Percentiles rank a stretch among this genome's conserved stretches.
Evolutionary conservation across 345 rosid species (phyloP).

Genomic region (Kandelia obovata): DNA sequence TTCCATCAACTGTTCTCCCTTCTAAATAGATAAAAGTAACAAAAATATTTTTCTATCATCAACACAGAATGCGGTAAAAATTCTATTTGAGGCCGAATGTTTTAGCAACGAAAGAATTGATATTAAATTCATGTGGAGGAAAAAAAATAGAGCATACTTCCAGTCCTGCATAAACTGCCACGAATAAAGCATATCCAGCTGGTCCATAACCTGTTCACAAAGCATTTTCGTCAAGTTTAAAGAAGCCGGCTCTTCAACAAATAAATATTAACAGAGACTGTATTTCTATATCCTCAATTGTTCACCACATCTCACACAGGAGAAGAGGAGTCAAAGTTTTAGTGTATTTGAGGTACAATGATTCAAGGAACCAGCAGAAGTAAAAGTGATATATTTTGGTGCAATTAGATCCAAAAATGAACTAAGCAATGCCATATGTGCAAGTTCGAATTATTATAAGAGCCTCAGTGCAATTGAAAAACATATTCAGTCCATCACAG

Average conservation of each 20-base stretch:
- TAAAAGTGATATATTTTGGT: neutral
- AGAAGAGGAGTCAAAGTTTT: neutral
- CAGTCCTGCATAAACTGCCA: slow-evolving; percentile 88
- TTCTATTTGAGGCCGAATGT: neutral
- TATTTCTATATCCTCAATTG: neutral
- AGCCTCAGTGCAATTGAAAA: too few species aligned
- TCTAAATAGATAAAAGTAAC: neutral
- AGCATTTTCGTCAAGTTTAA: slow-evolving; percentile 5
- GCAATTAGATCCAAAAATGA: neutral
- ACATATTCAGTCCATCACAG: too few species aligned
- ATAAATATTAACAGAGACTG: neutral
- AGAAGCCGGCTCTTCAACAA: neutral
- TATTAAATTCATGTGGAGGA: neutral
- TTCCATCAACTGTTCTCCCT: neutral
- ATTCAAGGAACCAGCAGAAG: neutral
- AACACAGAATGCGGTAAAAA: neutral
- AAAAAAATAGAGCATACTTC: slow-evolving; percentile 52
- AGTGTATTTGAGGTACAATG: neutral
- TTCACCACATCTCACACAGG: neutral
- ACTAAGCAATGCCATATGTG: neutral
- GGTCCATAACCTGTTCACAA: slow-evolving; percentile 76
- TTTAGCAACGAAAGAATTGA: neutral
- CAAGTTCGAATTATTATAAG: neutral
- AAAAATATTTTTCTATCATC: neutral
- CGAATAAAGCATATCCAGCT: slow-evolving; percentile 88